Base-by-base conservation (phyloP, 2,329 filamentous ascomycete species). In the Geosmithia putterillii region DNA sequence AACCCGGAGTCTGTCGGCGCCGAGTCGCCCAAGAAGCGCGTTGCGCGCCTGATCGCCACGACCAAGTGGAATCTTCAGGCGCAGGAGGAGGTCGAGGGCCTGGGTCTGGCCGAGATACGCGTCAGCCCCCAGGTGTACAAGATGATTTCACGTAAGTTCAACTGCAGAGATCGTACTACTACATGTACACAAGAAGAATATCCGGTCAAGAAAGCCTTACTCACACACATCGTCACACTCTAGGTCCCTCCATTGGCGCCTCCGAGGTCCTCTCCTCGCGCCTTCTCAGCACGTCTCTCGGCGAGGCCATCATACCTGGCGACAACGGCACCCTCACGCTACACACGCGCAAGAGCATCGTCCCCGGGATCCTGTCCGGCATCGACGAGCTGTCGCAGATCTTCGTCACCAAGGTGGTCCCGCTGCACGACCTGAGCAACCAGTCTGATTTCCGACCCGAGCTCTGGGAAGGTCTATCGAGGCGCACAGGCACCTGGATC, bases 41-140 rank as follows among this genome's bases (percentile, higher is more conserved):
- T 67, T 10, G 66, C 59, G 1, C 47, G 67, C 15, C 57, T 56
- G 44, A 56, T 79, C 43, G 59, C 78, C 59, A 61, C 62, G 12
- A 55, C 64, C 20, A 66, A 63, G 45, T 79, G 74, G 74, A 62
- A 60, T 3, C 48, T 78, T n/a, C 60, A 66, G 8, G 63, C 69
- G 2, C 58, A 63, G 43, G 69, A 74, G 47, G 52, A 70, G 15
- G 51, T 65, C 14, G 60, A 65, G 18, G 59, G 58, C 6, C 52
- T 65, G 3, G 74, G 73, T 6, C 56, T 58, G 25, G 52, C 63
- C 1, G 56, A 55, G 2, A 45, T 76, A 7, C 58, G 51, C 46
- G 48, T 76, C 18, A 52, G 55, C 12, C 59, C 60, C 12, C 43
- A 56, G 1, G 61, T 67, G 42, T 72, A 73, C 46, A 48, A 55